Base-by-base conservation (phyloP, 108 stramenopile species). In the Cyclotella baltica region DNA sequence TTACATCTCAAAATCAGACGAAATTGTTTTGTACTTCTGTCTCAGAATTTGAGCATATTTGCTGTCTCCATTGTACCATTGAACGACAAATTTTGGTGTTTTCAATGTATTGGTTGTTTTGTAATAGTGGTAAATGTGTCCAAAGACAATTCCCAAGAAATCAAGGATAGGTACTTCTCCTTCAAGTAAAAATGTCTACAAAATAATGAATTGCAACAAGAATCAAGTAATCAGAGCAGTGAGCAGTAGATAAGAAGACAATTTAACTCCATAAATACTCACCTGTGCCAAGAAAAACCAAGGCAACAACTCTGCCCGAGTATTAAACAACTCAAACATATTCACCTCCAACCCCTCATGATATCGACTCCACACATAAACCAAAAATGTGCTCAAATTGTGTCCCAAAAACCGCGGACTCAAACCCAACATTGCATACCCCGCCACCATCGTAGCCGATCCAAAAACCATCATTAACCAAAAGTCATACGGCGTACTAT, bases 281-380 rank as follows among this genome's bases (percentile, higher is more conserved):
- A 89, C 88, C 88, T 89, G 91, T 20, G 91, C 94, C 34, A 96
- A 55, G 70, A 96, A 92, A 58, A 96, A 86, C 92, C 92, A 96
- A 13, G 95, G 95, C 81, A 96, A 64, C 58, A 96, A 40, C 71
- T 96, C 95, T 29, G 95, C 95, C 62, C 88, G 71, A 23, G 90
- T 88, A 70, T 87, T 92, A 77, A 94, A 93, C 62, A 99, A 65
- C 50, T 97, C 98, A 76, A 98, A 95, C 80, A 99, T 87, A 57
- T 92, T 95, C 35, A 98, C 96, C 67, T 97, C 90, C 77, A 91
- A 31, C n/a, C 97, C 98, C 83, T 98, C 97, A 76, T 94, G 93
- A 37, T 91, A 92, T 37, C 97, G 86, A 62, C 94, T 93, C 98
- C 98, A 98, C 33, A 98, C 86, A 69, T 97, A 98, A 9, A 98